Base-by-base conservation (phyloP, 805 yeast species). In the Cyberlindnera maritima region DNA sequence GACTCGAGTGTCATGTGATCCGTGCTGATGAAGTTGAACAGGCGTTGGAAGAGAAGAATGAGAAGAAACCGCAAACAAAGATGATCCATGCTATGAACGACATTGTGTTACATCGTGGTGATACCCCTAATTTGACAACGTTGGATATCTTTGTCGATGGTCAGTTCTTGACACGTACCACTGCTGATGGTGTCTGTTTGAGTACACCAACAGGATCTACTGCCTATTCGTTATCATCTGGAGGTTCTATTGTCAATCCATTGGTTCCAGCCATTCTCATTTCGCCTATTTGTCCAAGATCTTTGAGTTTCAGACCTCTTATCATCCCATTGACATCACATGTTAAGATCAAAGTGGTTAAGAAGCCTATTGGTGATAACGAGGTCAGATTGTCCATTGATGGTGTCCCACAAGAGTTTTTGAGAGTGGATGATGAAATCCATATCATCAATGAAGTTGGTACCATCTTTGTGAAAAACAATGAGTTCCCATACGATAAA, bases 201-300 rank as follows among this genome's bases (percentile, higher is more conserved):
- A 76, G 94, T 3, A 87, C 97, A 0, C 98, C 98, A 15, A 91
- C 97, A 0, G 98, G 98, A 0, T 88, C 96, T 10, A 91, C 97
- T 0, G 97, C 97, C 0, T 91, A 91, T 61, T 87, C 96, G 0
- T 69, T 91, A 43, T 79, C 88, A 25, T 80, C 96, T 1, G 97
- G 98, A 13, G 98, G 98, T 1, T 81, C 96, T 13, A 91, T 91
- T 49, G 92, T 88, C 2, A 95, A 91, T 54, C 97, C 98, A 0
- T 68, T 82, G 43, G 96, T 91, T 9, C 85, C 89, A 14, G 84
- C 94, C 50, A 83, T 88, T 11, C 68, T 91, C 39, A 65, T 91
- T 28, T 87, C 97, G 0, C 97, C 97, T 11, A 88, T 91, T 42
- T 90, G 97, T 61, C 97, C 98, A 8, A 68, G 96, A 47, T 86